Evolutionary conservation across 169 alveolate genomes (phyloP), one percentile per base, ranked within the genome.

Genomic region (Plasmodium inui): DNA sequence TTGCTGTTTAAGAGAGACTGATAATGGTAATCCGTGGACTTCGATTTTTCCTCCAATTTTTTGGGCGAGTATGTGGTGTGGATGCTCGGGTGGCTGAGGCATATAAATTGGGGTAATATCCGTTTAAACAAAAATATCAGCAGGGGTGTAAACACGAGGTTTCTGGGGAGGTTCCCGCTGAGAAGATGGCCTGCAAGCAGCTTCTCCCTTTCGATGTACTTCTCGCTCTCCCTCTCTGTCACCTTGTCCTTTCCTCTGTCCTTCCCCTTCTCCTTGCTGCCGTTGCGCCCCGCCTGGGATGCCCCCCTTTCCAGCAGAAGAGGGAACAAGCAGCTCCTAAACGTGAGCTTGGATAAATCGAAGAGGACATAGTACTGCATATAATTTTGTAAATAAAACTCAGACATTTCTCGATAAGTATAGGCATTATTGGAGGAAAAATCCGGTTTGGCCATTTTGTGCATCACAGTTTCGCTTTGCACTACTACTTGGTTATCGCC

Each of bases 101-200:
- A 91, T 67, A 91, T 82, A 39, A 91, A 82, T 91, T 91, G 95
- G 26, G 92, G 92, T 17, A 91, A 73, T 71, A 91, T 91, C 61
- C 92, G 44, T 50, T 91, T 91, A 61, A 91, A 91, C 73, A 91
- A 46, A 74, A 82, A 91, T 46, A 91, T 82, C 76, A 91, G 30
- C 41, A 91, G 76, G 71, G 95, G 95, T 1, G 95, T 80, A 82
- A 82, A 91, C 10, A 82, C 92, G 10, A 81, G 26, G 76, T 73
- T 91, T 67, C 82, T 82, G 3, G 76, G 41, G 53, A 19, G 37
- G 39, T 55, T 91, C 26, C 28, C 30, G 55, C 46, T 78, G 26
- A 81, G 44, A 1, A 88, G 34, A 72, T 72, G 28, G 28, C 46
- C 37, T 80, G 67, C 44, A 7, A 72, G 39, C 41, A 67, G 12